Evolutionary conservation across 805 yeast species (phyloP).

Genomic region (Schizosaccharomyces osmophilus): DNA sequence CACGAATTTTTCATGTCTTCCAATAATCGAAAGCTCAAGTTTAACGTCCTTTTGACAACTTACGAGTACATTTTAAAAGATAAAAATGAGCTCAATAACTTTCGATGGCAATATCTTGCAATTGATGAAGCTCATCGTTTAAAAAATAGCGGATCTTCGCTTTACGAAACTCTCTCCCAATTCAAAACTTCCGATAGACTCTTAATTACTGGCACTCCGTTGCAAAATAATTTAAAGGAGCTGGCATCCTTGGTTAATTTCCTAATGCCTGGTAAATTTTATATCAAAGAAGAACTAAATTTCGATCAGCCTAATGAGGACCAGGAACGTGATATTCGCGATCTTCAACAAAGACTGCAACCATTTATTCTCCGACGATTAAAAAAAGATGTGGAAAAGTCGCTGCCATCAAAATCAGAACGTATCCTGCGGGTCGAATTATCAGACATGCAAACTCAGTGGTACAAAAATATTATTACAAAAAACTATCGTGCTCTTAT

Average conservation of each 20-base stretch:
- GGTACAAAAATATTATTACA: constrained; percentile 79
- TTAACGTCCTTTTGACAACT: constrained; percentile 79
- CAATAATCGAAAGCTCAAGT: constrained; percentile 46
- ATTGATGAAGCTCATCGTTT: constrained; percentile 96
- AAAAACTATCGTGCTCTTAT: constrained; percentile 78
- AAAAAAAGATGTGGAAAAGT: constrained; percentile 92
- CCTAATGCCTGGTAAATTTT: constrained; percentile 81
- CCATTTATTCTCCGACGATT: constrained; percentile 83
- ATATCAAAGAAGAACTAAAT: constrained; percentile 83
- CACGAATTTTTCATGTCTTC: constrained; percentile 51
- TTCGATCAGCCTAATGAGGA: constrained; percentile 68
- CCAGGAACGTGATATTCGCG: constrained; percentile 73
- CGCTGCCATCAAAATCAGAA: constrained; percentile 86
- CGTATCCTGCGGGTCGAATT: constrained; percentile 84
- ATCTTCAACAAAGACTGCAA: constrained; percentile 58
- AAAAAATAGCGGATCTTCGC: constrained; percentile 78
- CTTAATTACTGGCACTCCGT: constrained; percentile 91
- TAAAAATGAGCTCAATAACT: constrained; percentile 46
- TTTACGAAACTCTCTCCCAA: constrained; percentile 65
- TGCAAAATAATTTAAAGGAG: constrained; percentile 87
- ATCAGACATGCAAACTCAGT: constrained; percentile 84
- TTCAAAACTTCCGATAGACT: constrained; percentile 67
- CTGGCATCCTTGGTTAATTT: constrained; percentile 85
- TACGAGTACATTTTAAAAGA: constrained; percentile 92
- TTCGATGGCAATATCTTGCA: constrained; percentile 89